phyloP scores from a whole-genome alignment of 208 protist species.

The Acanthamoeba healyi region DNA sequence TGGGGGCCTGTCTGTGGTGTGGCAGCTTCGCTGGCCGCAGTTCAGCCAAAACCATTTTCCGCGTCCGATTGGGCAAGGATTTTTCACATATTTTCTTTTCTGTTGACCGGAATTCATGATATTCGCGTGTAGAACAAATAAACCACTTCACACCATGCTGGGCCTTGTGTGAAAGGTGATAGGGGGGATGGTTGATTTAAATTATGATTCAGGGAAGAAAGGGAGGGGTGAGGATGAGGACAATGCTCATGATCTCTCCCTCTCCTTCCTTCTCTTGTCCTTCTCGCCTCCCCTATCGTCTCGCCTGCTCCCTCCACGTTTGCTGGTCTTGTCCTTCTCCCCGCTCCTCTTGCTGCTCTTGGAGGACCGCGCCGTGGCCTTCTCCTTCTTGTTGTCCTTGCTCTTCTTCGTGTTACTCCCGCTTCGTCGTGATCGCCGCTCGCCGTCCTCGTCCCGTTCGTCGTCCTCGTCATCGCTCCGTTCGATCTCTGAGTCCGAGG shows the following conservation, averaged over 20 bases:
- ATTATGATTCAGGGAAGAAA: no score
- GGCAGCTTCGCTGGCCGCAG: not conserved
- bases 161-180: no score
- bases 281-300: not conserved
- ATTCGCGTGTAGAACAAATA: no score
- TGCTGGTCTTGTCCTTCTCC: not conserved
- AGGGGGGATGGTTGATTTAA: no score
- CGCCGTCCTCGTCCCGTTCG: not conserved
- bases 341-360: no score
- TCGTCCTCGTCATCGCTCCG: not conserved
- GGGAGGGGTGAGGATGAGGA: not conserved
- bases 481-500: not conserved
- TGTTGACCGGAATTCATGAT: no score
- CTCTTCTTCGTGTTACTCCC: not conserved
- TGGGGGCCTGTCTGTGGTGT: no score
- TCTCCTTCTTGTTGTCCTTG: not conserved
- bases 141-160: no score
- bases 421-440: not conserved
- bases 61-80: not conserved
- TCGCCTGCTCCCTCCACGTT: not conserved
- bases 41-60: not conserved
- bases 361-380: not conserved
- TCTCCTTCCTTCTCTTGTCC: not conserved
- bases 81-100: slow-evolving; percentile 22
- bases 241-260: not conserved